Evolutionary conservation across 352 stramenopile genomes (phyloP).

Genomic region (Pythium rishiriense): DNA sequence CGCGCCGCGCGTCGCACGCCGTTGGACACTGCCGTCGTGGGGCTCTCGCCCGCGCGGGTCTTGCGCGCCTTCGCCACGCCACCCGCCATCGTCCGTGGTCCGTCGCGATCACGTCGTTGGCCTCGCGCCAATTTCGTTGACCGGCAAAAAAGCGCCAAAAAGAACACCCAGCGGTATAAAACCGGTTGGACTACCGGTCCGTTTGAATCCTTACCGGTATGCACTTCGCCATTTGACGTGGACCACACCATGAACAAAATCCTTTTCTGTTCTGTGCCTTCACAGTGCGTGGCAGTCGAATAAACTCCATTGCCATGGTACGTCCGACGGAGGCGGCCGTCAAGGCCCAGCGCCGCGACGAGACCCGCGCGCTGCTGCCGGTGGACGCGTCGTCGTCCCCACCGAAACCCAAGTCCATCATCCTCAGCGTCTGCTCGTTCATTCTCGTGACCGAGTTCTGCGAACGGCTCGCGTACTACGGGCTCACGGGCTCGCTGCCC

Average conservation of each 20-base stretch:
- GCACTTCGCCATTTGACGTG: no score
- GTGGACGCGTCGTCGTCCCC: background rate
- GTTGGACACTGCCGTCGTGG: background rate
- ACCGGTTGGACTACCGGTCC: no score
- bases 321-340: background rate
- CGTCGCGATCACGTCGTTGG: background rate
- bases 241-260: conserved; percentile 3
- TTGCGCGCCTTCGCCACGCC: conserved; percentile 26
- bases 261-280: background rate
- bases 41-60: conserved; percentile 26
- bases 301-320: conserved; percentile 1
- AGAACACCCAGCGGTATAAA: no score
- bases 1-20: background rate
- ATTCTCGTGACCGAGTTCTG: conserved; percentile 90
- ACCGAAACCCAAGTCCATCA: conserved; percentile 61
- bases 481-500: conserved; percentile 77
- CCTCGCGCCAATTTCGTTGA: conserved; percentile 22
- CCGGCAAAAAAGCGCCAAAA: conserved; percentile 17
- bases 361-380: conserved; percentile 22
- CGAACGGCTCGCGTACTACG: conserved; percentile 85
- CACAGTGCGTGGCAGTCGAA: background rate
- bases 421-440: conserved; percentile 86
- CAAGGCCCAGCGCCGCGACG: conserved; percentile 2
- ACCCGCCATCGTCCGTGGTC: conserved; percentile 4
- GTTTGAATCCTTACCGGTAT: conserved; percentile 11